These are phyloP conservation scores for Podaxis pistillaris DNA, from an alignment of 768 basidiomycete species.

Conservation along the genomic window DNA sequence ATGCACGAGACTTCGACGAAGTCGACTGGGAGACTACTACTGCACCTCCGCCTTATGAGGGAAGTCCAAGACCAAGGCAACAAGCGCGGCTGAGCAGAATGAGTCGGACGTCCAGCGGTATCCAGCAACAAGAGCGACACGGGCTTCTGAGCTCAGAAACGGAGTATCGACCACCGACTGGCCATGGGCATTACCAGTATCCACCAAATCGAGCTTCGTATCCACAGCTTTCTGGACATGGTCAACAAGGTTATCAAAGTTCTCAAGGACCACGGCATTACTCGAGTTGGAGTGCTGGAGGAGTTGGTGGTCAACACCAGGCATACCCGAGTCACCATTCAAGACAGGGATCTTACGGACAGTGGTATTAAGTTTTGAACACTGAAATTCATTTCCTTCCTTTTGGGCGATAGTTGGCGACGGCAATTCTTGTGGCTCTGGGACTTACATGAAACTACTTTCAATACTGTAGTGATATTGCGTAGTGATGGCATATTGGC, in stretches of 20 bases:
- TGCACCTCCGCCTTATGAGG: background rate
- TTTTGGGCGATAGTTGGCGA: background rate
- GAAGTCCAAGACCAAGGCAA: background rate
- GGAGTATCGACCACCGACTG: background rate
- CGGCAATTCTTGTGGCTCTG: conserved; percentile 19
- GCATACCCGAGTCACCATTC: background rate
- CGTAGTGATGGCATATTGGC: background rate
- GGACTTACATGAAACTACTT: too few species aligned
- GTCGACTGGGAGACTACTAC: conserved; percentile 71
- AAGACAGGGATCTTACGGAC: background rate
- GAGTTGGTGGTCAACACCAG: background rate
- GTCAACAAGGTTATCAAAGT: background rate
- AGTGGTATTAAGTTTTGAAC: background rate
- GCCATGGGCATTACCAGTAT: background rate
- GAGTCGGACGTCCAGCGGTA: background rate
- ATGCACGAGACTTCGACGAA: conserved; percentile 78
- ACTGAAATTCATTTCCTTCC: background rate
- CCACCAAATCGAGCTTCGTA: conserved; percentile 6
- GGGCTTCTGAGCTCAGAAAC: background rate
- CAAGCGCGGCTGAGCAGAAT: background rate
- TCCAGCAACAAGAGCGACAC: background rate
- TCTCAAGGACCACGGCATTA: background rate
- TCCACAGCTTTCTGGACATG: background rate
- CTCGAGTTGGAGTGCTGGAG: conserved; percentile 4
- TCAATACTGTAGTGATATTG: background rate